Evolutionary conservation across 2,329 filamentous ascomycete genomes (phyloP).

Genomic region (Colletotrichum sojae): DNA sequence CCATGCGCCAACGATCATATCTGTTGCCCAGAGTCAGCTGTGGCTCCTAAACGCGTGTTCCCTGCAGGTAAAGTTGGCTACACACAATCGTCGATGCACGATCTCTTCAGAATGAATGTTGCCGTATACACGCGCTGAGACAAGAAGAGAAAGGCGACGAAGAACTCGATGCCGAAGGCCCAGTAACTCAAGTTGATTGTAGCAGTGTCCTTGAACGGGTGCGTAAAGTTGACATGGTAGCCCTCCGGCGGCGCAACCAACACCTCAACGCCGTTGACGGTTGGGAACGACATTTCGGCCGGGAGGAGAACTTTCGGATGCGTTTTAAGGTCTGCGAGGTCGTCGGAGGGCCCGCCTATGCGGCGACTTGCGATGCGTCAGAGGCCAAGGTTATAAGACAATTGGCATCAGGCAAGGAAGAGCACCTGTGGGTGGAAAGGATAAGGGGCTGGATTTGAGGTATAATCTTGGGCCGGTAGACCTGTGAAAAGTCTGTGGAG

Average conservation of each 20-base stretch:
- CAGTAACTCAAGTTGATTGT: slow-evolving; percentile 39
- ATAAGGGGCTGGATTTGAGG: no score
- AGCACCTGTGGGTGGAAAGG: no score
- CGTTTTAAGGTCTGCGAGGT: no score
- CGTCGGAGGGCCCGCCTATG: no score
- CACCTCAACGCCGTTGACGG: slow-evolving; percentile 19
- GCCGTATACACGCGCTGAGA: slow-evolving; percentile 46
- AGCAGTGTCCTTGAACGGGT: slow-evolving; percentile 39
- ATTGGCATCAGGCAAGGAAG: no score
- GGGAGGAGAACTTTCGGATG: neutral
- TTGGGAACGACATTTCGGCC: slow-evolving; percentile 16
- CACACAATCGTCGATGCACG: slow-evolving; percentile 43
- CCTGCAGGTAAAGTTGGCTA: neutral
- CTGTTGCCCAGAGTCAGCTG: neutral
- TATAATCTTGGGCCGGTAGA: no score
- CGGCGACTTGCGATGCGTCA: no score
- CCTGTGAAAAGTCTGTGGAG: no score
- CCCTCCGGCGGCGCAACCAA: slow-evolving; percentile 28
- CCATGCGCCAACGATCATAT: slow-evolving; percentile 8
- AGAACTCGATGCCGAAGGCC: slow-evolving; percentile 36
- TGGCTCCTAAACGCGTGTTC: no score
- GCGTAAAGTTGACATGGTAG: slow-evolving; percentile 45
- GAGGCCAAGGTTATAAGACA: no score
- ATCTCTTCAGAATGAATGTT: slow-evolving; percentile 41
- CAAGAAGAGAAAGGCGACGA: slow-evolving; percentile 37